Base-by-base conservation (phyloP, 495 filamentous ascomycete genomes). In the Aspergillus conjunctus region DNA sequence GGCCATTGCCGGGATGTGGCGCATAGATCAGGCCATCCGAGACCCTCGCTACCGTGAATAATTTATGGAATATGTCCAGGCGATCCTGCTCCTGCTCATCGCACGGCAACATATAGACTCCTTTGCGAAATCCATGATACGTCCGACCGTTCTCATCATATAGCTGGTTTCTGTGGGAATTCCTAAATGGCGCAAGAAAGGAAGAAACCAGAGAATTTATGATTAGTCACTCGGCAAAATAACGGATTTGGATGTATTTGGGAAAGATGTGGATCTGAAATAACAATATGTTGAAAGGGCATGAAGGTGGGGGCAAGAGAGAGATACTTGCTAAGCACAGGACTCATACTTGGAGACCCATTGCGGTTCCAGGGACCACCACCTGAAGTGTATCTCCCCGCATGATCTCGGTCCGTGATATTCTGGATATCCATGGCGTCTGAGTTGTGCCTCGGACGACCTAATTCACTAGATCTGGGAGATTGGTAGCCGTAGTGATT, bases 31-130 rank as follows among this genome's bases (percentile, higher is more conserved):
- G 67, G 17, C 63, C 78, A 72, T 62, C 87, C 78, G 57, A 79
- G 59, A 70, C 77, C 44, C 91, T 86, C 18, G 87, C 87, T 7
- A 90, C 85, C 11, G 84, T 75, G 68, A 90, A 88, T 60, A 92
- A 73, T 63, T 89, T 87, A 73, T 94, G 89, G 60, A 90, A 86
- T 39, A 92, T 87, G 63, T 94, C 91, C 52, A 93, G 78, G 32
- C 88, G 86, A 65, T 92, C 87, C 71, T 85, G 82, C 68, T 94
- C 91, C 51, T 76, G 71, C 79, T 81, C 77, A 51, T 83, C 81
- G 63, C 81, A 83, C 7, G 81, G 81, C 15, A 79, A 70, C 66
- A 80, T 70, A 61, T 83, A 83, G 4, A 77, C 67, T 43, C 79
- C 79, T 64, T 67, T 74, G 39, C 78, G 80, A 62, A 71, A 83